Evolutionary conservation across 106 monocot species (phyloP), one percentile per base, ranked within the genome.

Genomic region (Allium cepa): DNA sequence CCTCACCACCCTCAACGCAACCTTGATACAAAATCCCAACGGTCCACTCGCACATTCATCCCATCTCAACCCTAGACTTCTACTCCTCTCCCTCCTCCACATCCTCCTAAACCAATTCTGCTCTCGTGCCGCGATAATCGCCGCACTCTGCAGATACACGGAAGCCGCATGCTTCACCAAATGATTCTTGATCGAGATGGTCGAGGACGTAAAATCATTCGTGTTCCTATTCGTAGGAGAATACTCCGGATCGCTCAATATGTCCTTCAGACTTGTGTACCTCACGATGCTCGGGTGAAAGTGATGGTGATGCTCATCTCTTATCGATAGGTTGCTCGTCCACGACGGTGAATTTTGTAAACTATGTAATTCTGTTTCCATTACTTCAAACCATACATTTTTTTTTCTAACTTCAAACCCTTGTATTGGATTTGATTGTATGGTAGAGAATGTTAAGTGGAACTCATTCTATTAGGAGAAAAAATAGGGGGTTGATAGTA

Each of bases 221-320:
- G 18, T 10, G 22, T 12, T 0, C 36, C 6, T 4, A 49, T 8
- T 6, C 58, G 17, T 4, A 49, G 56, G 14, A 66, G 56, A 11
- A 56, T 45, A 14, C 64, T 61, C 62, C 46, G 50, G 22, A 12
- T 46, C 58, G 10, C 47, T 49, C 26, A 84, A 22, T 49, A 81
- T 70, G 76, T 88, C 88, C n/a, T 71, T 78, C 72, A 88, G 76
- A 73, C 88, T 88, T 12, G 79, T 88, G 84, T 88, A 88, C 62
- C 63, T 58, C 26, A 18, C 17, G 36, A 36, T 36, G 36, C 36
- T 36, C 36, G 36, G 36, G 36, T 36, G 36, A 36, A 36, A 5
- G 1, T 36, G 36, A 7, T 48, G 60, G 48, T 45, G 70, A 12
- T 2, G 46, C 46, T 53, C 61, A 16, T 46, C 48, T 10, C 17